phyloP scores from a whole-genome alignment of 2,329 filamentous ascomycete genomes.

The Ophiostoma quercus region DNA sequence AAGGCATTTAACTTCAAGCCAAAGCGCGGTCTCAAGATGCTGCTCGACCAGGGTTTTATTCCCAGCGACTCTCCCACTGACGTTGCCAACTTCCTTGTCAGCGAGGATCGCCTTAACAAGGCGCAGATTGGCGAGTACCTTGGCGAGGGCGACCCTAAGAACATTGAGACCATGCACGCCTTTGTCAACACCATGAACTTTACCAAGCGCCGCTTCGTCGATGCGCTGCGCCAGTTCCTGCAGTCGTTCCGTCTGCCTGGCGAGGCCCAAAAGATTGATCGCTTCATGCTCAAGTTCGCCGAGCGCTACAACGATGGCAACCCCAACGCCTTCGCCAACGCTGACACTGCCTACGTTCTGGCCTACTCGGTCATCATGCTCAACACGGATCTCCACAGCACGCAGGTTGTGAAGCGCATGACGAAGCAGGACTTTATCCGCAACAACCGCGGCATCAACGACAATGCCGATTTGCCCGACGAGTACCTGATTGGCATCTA shows the following conservation, averaged over 20 bases:
- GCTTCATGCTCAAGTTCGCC: conserved; percentile 98
- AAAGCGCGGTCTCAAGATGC: conserved; percentile 80
- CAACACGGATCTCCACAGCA: conserved; percentile 92
- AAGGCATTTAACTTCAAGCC: conserved; percentile 97
- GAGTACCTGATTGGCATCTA: conserved; percentile 87
- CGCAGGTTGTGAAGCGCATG: conserved; percentile 80
- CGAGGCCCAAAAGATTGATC: conserved; percentile 97
- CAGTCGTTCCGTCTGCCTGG: conserved; percentile 93
- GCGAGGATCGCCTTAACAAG: conserved; percentile 83
- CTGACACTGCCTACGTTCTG: conserved; percentile 93
- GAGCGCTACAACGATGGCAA: conserved; percentile 93
- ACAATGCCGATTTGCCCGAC: conserved; percentile 85
- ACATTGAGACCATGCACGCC: conserved; percentile 96
- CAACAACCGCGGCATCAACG: conserved; percentile 97
- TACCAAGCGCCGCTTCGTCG: conserved; percentile 82
- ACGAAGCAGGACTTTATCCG: conserved; percentile 97
- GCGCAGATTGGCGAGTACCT: conserved; percentile 88
- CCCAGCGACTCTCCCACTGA: conserved; percentile 70
- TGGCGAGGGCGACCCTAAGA: conserved; percentile 85
- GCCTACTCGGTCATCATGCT: conserved; percentile 95
- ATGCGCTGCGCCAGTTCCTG: conserved; percentile 82
- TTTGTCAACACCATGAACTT: conserved; percentile 98
- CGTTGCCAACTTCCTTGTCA: conserved; percentile 75
- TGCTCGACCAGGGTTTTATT: conserved; percentile 85
- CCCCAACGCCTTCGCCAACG: conserved; percentile 95